These are phyloP conservation scores for Lachancea dasiensis DNA, from an alignment of 805 yeast species.

Conservation along the genomic window DNA sequence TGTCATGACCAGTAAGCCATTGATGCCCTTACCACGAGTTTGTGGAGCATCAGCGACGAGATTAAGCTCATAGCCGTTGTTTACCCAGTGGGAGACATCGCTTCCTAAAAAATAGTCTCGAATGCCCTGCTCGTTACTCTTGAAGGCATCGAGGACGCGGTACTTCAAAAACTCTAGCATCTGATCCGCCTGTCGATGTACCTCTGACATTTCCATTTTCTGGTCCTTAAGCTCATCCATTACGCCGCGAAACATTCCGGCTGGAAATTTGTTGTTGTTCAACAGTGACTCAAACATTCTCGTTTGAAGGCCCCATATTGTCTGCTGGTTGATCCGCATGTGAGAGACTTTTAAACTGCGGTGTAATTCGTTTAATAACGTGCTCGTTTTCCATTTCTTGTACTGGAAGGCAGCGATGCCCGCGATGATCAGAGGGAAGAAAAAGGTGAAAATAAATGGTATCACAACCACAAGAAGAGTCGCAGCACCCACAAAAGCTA, in stretches of 20 bases:
- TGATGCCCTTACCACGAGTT: slow-evolving; percentile 11
- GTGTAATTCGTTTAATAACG: slow-evolving; percentile 15
- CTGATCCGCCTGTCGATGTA: slow-evolving; percentile 1
- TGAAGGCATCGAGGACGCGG: slow-evolving; percentile 22
- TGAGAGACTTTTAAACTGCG: slow-evolving; percentile 15
- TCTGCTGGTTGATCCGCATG: slow-evolving; percentile 11
- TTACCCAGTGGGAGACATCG: slow-evolving; percentile 13
- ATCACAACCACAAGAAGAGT: slow-evolving; percentile 13
- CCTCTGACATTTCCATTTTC: background rate
- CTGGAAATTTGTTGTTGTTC: background rate
- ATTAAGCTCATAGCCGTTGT: slow-evolving; percentile 14
- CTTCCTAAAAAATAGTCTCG: slow-evolving; percentile 17
- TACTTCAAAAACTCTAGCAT: slow-evolving; percentile 14
- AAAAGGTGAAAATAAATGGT: slow-evolving; percentile 16
- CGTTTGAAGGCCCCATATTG: slow-evolving; percentile 7
- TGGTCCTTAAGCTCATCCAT: slow-evolving; percentile 2
- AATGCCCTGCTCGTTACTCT: slow-evolving; percentile 20
- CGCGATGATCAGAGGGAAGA: slow-evolving; percentile 22
- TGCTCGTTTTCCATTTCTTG: slow-evolving; percentile 19
- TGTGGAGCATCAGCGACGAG: slow-evolving; percentile 10
- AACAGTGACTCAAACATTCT: slow-evolving; percentile 4
- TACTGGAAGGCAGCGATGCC: slow-evolving; percentile 22
- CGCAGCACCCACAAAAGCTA: slow-evolving; percentile 16
- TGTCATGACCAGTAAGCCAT: slow-evolving; percentile 12
- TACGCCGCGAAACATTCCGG: slow-evolving; percentile 2